Evolutionary conservation across 805 yeast species (phyloP).

Genomic region (Candida caryicola): DNA sequence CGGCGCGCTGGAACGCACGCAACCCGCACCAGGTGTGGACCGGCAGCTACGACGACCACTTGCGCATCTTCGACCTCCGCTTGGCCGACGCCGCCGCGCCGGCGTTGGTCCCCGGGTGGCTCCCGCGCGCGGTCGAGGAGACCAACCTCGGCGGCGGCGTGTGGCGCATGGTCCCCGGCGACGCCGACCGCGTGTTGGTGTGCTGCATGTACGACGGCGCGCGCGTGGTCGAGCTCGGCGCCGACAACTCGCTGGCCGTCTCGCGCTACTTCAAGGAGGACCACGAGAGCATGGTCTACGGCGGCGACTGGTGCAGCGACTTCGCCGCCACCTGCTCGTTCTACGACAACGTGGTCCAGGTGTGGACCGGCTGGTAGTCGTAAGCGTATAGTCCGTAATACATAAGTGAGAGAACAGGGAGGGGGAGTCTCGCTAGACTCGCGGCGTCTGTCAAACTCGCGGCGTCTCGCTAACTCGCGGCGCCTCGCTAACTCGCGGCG

Average conservation of each 20-base stretch:
- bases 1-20: constrained; percentile 38
- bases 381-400: constrained; percentile 12
- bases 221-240: constrained; percentile 46
- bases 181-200: constrained; percentile 51
- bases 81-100: constrained; percentile 38
- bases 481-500: too few relatives aligned
- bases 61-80: constrained; percentile 69
- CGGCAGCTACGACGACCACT: constrained; percentile 86
- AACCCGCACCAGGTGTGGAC: constrained; percentile 63
- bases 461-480: too few relatives aligned
- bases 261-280: constrained; percentile 53
- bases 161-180: constrained; percentile 80
- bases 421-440: too few relatives aligned
- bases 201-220: constrained; percentile 98
- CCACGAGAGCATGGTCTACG: constrained; percentile 92
- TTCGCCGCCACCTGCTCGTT: constrained; percentile 81
- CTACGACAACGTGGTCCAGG: constrained; percentile 79
- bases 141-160: constrained; percentile 86
- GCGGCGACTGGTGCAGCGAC: constrained; percentile 79
- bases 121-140: constrained; percentile 46
- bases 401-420: neutral
- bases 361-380: constrained; percentile 47
- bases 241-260: constrained; percentile 25
- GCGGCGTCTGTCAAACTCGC: too few relatives aligned
- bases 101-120: constrained; percentile 41